Evolutionary conservation across 2,329 filamentous ascomycete genomes (phyloP).

Genomic region (Ambrosiella cleistominuta): DNA sequence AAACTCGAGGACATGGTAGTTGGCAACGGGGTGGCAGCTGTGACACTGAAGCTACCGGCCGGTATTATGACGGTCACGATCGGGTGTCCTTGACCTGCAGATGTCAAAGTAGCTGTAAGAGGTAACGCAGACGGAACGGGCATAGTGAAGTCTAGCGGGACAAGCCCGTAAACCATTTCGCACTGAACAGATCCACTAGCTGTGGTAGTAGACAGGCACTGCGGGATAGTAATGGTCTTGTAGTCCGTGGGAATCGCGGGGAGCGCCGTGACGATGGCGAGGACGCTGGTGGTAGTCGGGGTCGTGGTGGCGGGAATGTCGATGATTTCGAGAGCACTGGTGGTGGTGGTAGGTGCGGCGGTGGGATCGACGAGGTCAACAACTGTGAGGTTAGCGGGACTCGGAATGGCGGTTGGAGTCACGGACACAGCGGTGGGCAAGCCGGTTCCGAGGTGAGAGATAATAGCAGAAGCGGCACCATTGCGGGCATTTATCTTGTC

Average conservation of each 20-base stretch:
- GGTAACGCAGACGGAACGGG: neutral
- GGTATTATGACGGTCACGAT: constrained; percentile 10
- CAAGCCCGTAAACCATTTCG: constrained; percentile 5
- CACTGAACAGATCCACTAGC: neutral
- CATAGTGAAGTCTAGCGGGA: constrained; percentile 7
- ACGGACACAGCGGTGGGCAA: neutral
- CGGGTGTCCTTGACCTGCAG: constrained; percentile 4
- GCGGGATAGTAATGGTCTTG: constrained; percentile 10
- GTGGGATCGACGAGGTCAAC: constrained; percentile 8
- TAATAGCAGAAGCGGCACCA: neutral
- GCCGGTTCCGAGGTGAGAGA: neutral
- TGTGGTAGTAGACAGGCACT: constrained; percentile 3
- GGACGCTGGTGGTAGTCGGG: neutral
- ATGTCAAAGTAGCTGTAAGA: neutral
- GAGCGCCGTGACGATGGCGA: constrained; percentile 3
- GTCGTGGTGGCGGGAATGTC: neutral
- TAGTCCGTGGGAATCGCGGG: constrained; percentile 4
- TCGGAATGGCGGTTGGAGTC: neutral
- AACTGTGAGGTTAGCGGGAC: constrained; percentile 8
- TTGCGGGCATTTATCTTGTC: no score
- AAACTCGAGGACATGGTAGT: neutral
- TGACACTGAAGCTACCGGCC: neutral
- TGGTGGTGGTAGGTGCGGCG: neutral
- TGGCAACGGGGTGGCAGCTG: neutral
- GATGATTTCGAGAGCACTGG: constrained; percentile 4